Base-by-base conservation (phyloP, 768 basidiomycete genomes). In the Ramaria rubella region DNA sequence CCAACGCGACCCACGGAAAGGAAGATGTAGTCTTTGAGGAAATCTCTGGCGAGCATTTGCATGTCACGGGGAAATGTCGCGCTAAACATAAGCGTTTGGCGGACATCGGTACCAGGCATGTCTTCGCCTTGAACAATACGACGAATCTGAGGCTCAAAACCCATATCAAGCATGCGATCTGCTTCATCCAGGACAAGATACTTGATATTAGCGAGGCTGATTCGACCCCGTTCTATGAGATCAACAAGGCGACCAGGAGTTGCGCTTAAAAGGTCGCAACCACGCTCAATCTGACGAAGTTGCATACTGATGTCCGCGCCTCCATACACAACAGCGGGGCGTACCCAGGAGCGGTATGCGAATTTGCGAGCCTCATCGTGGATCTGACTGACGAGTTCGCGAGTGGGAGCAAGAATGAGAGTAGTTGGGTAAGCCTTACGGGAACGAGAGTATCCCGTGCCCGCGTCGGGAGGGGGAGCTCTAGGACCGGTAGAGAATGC, bases 81-180 rank as follows among this genome's bases (percentile, higher is more conserved):
- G 59, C 89, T 92, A 75, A 99, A 99, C 96, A 99, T 99, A 74
- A 99, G 88, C 1, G 96, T 99, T 69, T 98, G 96, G 60, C 96
- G 89, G 12, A 93, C 85, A 26, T 80, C 73, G 14, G 87, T 83
- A 45, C 85, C 87, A n/a, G 96, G 93, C 96, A 99, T 99, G 70
- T 99, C 96, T 67, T 94, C 93, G 63, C 90, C 90, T 72, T 99
- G 91, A 19, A 99, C 96, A 68, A 99, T 99, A 30, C 93, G 82
- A 61, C 96, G 83, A 67, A 99, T 99, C 75, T 98, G 96, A 55
- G 96, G 96, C 73, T 99, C 96, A 79, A 99, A 99, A 86, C 96
- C 96, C 96, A 99, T 99, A 77, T 99, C 96, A 67, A 99, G 82
- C 96, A 99, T 99, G 67, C 96, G 90, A 78, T 99, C 96, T 59